Conservation (phyloP, 2,329 filamentous ascomycete genomes). For the Leptographium galeiforme region DNA sequence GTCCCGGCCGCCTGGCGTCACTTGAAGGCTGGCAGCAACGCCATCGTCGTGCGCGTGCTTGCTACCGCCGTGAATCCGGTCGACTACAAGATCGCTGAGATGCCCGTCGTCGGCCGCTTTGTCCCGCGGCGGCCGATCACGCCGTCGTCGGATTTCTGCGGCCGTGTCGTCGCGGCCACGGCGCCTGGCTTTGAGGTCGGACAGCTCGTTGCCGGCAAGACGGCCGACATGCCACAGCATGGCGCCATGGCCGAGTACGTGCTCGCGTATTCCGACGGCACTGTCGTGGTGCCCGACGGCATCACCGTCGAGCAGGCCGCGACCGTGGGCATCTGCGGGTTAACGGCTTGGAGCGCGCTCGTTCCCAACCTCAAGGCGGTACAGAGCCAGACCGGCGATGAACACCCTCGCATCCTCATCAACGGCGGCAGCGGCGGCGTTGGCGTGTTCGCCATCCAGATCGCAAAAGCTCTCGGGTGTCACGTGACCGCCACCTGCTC, state of each 20-base stretch:
- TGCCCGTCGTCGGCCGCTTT: constrained; percentile 23
- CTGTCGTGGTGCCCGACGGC: constrained; percentile 8
- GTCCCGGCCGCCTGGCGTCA: constrained; percentile 4
- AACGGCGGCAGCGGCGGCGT: constrained; percentile 24
- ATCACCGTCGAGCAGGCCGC: constrained; percentile 13
- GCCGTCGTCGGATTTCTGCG: constrained; percentile 37
- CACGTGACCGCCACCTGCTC: constrained; percentile 23
- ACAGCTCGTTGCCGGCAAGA: constrained; percentile 11
- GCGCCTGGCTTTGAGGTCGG: constrained; percentile 6
- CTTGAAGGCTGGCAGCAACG: constrained; percentile 13
- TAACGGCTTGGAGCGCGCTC: constrained; percentile 14
- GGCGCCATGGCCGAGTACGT: constrained; percentile 12
- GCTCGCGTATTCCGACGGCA: constrained; percentile 2
- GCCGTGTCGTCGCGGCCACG: constrained; percentile 25
- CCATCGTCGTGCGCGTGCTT: constrained; percentile 29
- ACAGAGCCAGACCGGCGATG: neutral
- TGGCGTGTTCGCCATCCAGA: constrained; percentile 23
- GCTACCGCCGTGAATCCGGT: constrained; percentile 32
- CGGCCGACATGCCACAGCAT: constrained; percentile 1
- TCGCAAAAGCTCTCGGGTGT: constrained; percentile 20
- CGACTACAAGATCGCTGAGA: constrained; percentile 34
- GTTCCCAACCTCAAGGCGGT: constrained; percentile 5
- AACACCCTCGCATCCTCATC: constrained; percentile 15
- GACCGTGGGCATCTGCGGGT: constrained; percentile 12
- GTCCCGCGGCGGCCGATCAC: constrained; percentile 25